Percentiles rank a stretch among this genome's conserved stretches.
Conservation (phyloP, 345 rosid species). For the Euphorbia pulcherrima region DNA sequence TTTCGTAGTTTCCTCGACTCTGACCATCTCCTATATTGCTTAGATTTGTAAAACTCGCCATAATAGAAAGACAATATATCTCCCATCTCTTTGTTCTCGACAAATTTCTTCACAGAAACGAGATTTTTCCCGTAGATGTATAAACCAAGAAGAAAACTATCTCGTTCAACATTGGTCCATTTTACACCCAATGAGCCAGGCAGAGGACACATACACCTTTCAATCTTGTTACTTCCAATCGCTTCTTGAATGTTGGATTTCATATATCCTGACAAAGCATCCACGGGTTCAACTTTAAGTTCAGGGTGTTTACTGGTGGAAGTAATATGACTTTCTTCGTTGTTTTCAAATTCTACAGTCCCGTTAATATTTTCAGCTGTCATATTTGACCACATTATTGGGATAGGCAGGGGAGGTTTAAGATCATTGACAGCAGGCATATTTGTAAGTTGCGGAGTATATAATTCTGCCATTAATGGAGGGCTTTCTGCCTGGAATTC, state of each 20-base stretch:
- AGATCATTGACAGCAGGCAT: slow-evolving; percentile 5
- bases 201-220: slow-evolving; percentile 20
- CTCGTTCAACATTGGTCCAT: slow-evolving; percentile 40
- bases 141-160: slow-evolving; percentile 49
- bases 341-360: slow-evolving; percentile 1
- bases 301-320: slow-evolving; percentile 7
- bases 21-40: slow-evolving; percentile 49
- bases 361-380: slow-evolving; percentile 4
- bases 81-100: slow-evolving; percentile 44
- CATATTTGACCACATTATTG: slow-evolving; percentile 9
- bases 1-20: slow-evolving; percentile 44
- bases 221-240: slow-evolving; percentile 5
- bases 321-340: neutral
- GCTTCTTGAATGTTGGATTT: neutral
- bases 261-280: slow-evolving; percentile 6
- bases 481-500: slow-evolving; percentile 56
- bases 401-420: slow-evolving; percentile 9
- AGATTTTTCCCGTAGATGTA: slow-evolving; percentile 65
- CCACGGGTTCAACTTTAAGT: slow-evolving; percentile 23
- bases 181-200: slow-evolving; percentile 34
- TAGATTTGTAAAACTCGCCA: slow-evolving; percentile 52
- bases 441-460: slow-evolving; percentile 26
- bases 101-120: slow-evolving; percentile 41
- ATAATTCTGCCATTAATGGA: slow-evolving; percentile 23
- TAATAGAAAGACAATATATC: slow-evolving; percentile 48